Base-by-base conservation (phyloP, 345 rosid genomes). In the Hibiscus syriacus region DNA sequence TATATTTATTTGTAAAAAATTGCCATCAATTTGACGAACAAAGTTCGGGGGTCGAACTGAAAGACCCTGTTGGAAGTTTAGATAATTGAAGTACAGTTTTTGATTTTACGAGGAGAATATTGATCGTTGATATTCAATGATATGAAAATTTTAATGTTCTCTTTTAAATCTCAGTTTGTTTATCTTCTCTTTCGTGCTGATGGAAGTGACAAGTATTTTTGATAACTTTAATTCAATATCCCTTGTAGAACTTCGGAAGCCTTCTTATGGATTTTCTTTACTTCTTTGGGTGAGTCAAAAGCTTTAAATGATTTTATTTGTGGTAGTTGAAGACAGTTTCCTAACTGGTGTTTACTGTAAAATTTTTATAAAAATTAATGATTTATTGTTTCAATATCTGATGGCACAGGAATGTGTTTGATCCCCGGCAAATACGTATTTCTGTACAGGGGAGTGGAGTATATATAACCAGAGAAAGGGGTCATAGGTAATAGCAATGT, bases 231-330 rank as follows among this genome's bases (percentile, higher is more conserved):
- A 46, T 56, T 71, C 59, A 45, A 32, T 72, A 20, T 67, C 60
- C 60, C 66, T 80, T 85, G 85, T 90, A 93, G 98, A 90, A 88
- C 70, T 80, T 82, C 70, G 98, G 98, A 70, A 75, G 94, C 79
- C 92, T 93, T 79, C 84, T 93, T 41, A 87, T 93, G 98, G 97
- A 93, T 85, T 89, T 93, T 86, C 89, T 93, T 69, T 93, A 93
- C 80, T 93, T 93, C 73, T 93, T 86, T 78, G 98, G 98, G 98
- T 93, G 73, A 87, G 97, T 80, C 54, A 66, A 62, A 69, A 68
- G 60, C 41, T 73, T 9, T 20, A 50, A 67, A 56, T 76, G 53
- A 55, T 76, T 70, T 76, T 56, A 26, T 46, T 45, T 5, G 17
- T 45, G 32, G 30, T 60, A 49, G 71, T 73, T 59, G 16, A 34